phyloP scores from a whole-genome alignment of 257 asterid genomes.

The Ajuga chamaepitys region DNA sequence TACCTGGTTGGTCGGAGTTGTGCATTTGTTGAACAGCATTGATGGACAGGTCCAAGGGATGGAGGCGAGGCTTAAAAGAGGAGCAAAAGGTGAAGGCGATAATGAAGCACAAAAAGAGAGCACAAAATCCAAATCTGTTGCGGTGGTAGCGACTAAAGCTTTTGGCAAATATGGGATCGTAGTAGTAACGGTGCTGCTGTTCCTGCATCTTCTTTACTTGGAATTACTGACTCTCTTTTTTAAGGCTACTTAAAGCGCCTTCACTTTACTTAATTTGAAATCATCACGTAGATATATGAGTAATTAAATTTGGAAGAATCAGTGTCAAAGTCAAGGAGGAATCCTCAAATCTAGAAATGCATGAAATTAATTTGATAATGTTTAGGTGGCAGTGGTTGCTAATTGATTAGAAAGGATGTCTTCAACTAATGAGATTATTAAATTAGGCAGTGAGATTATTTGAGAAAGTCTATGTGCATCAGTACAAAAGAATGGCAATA shows the following conservation, averaged over 20 bases:
- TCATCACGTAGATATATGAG: too few species aligned
- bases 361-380: not conserved
- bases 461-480: not conserved
- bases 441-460: not conserved
- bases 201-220: conserved; percentile 43
- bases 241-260: too few species aligned
- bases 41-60: conserved; percentile 37
- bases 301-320: too few species aligned
- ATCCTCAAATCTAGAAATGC: not conserved
- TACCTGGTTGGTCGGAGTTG: conserved; percentile 14
- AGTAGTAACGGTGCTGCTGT: too few species aligned
- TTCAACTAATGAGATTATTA: conserved; percentile 9
- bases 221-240: not conserved
- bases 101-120: conserved; percentile 27
- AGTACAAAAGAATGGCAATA: too few species aligned
- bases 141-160: conserved; percentile 52
- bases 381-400: conserved; percentile 27
- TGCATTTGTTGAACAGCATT: conserved; percentile 28
- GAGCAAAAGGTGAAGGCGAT: conserved; percentile 32
- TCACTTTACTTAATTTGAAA: not conserved
- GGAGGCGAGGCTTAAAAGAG: conserved; percentile 31
- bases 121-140: conserved; percentile 38
- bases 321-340: not conserved
- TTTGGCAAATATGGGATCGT: conserved; percentile 60
- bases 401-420: conserved; percentile 15